Evolutionary conservation across 106 monocot species (phyloP).

Genomic region (Hemerocallis citrina): DNA sequence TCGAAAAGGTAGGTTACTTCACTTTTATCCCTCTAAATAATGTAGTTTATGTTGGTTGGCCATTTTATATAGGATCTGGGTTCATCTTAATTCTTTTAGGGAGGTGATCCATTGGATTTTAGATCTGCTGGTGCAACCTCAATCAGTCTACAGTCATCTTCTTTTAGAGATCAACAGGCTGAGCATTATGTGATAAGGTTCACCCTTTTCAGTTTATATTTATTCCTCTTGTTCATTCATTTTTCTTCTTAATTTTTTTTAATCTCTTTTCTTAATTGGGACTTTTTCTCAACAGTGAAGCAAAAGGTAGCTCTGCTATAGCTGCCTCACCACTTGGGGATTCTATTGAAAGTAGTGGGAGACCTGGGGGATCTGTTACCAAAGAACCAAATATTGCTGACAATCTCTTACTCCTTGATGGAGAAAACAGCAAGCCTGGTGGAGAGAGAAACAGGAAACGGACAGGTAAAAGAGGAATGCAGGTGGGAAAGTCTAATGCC

Average conservation of each 20-base stretch:
- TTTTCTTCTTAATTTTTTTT: neutral
- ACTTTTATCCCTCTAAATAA: neutral
- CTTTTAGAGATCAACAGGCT: slow-evolving; percentile 47
- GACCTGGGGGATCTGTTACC: slow-evolving; percentile 32
- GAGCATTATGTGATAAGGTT: slow-evolving; percentile 65
- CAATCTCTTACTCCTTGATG: slow-evolving; percentile 71
- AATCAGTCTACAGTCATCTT: slow-evolving; percentile 76
- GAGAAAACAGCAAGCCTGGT: slow-evolving; percentile 38
- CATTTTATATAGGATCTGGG: neutral
- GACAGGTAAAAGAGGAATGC: slow-evolving; percentile 40
- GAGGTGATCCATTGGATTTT: slow-evolving; percentile 95
- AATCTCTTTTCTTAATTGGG: neutral
- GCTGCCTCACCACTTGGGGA: slow-evolving; percentile 80
- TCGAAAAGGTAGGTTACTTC: slow-evolving; percentile 88
- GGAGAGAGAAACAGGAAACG: slow-evolving; percentile 32
- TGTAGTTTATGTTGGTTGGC: neutral
- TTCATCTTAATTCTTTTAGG: slow-evolving; percentile 26
- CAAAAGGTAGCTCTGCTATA: slow-evolving; percentile 76
- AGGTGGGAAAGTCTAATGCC: slow-evolving; percentile 23
- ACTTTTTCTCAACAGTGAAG: slow-evolving; percentile 57
- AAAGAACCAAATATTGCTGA: slow-evolving; percentile 80
- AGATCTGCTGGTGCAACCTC: slow-evolving; percentile 56
- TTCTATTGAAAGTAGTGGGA: slow-evolving; percentile 85
- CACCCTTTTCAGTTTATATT: no score
- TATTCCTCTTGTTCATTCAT: no score